Percentiles rank a stretch among this genome's conserved stretches.
phyloP scores from a whole-genome alignment of 2,329 filamentous ascomycete species.

The Fusarium chlamydosporum region DNA sequence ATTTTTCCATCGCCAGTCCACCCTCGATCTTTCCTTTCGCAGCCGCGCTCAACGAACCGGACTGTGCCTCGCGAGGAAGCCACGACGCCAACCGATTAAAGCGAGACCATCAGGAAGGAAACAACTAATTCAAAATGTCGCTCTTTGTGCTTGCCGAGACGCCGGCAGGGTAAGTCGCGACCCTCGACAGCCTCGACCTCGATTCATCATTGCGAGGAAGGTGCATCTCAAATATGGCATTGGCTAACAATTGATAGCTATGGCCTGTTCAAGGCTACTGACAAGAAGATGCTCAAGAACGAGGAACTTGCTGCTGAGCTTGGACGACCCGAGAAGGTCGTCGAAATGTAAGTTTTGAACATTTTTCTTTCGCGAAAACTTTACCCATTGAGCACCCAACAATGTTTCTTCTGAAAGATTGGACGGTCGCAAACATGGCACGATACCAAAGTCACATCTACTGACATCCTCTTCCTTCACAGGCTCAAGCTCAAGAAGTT shows the following conservation, averaged over 20 bases:
- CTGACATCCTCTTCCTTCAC: conserved; percentile 30
- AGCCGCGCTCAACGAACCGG: conserved; percentile 56
- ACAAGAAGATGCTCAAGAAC: conserved; percentile 97
- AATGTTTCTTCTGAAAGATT: conserved; percentile 27
- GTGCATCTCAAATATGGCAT: conserved; percentile 17
- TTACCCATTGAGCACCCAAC: conserved; percentile 1
- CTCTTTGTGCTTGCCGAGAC: conserved; percentile 95
- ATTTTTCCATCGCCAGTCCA: conserved; percentile 59
- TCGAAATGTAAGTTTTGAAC: conserved; percentile 77
- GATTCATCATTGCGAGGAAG: conserved; percentile 30
- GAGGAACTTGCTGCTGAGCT: conserved; percentile 83
- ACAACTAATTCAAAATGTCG: conserved; percentile 73
- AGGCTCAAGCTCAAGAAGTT: conserved; percentile 97
- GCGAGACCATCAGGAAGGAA: conserved; percentile 53
- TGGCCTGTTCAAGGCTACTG: conserved; percentile 97
- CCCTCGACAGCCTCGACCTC: conserved; percentile 24
- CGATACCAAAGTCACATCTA: neutral
- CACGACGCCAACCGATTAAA: conserved; percentile 52
- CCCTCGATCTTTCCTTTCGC: conserved; percentile 53
- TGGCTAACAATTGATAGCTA: conserved; percentile 73
- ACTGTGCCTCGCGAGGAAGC: conserved; percentile 57
- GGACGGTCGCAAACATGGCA: conserved; percentile 19
- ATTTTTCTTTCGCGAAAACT: conserved; percentile 24
- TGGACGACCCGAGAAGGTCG: conserved; percentile 84
- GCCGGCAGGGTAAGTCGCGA: conserved; percentile 76